Percentiles rank a stretch among this genome's conserved stretches.
Evolutionary conservation across 352 stramenopile genomes (phyloP).

Genomic region (Phytopythium boreale): DNA sequence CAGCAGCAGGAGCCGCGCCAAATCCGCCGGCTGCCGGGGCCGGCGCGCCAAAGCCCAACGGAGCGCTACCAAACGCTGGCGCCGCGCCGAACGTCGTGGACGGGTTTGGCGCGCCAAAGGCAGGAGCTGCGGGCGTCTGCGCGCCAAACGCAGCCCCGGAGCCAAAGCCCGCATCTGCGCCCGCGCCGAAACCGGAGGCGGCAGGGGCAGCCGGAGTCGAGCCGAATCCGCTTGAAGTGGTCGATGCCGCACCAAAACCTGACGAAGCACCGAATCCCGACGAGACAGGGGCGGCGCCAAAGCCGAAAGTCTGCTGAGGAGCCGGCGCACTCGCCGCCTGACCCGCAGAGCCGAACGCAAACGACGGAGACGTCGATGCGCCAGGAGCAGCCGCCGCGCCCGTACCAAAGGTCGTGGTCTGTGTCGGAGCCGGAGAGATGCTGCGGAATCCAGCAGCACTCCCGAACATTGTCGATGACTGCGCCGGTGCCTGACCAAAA

Average conservation of each 20-base stretch:
- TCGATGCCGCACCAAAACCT: constrained; percentile 22
- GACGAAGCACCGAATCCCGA: constrained; percentile 13
- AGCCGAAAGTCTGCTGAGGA: constrained; percentile 14
- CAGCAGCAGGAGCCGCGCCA: constrained; percentile 13
- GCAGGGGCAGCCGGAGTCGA: constrained; percentile 1
- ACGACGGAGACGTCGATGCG: constrained; percentile 29
- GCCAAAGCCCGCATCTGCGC: not conserved
- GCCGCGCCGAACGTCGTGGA: constrained; percentile 14
- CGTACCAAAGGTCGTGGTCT: constrained; percentile 28
- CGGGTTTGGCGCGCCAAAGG: not conserved
- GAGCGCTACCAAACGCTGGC: constrained; percentile 24
- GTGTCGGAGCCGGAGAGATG: constrained; percentile 17
- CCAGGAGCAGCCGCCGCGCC: constrained; percentile 14
- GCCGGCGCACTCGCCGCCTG: constrained; percentile 22
- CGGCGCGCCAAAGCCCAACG: constrained; percentile 16
- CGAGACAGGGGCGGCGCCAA: constrained; percentile 14
- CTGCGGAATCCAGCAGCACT: constrained; percentile 9
- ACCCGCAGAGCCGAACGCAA: constrained; percentile 33
- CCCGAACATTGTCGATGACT: constrained; percentile 21
- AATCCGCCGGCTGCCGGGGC: constrained; percentile 15
- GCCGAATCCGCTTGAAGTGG: constrained; percentile 34
- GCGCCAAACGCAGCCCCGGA: constrained; percentile 11
- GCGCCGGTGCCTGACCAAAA: not conserved
- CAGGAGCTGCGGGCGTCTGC: not conserved
- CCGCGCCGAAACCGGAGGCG: not conserved